Base-by-base conservation (phyloP, 805 yeast genomes). In the Wickerhamiella galacta region DNA sequence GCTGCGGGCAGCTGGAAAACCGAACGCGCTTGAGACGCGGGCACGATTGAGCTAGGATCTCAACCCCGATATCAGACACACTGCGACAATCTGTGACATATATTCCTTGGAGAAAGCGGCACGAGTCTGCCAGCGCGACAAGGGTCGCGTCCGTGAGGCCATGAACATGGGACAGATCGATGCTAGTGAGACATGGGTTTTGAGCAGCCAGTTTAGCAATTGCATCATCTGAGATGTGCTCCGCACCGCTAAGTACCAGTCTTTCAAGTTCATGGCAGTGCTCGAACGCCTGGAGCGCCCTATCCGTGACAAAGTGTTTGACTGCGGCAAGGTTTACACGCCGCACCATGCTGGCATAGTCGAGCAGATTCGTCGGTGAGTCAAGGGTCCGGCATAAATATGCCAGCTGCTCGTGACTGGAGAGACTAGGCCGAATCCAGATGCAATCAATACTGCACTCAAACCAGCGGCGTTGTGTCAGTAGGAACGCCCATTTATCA, bases 341-440 rank as follows among this genome's bases (percentile, higher is more conserved):
- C 47, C 80, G 78, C 33, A 87, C 73, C 52, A 71, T 73, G 23
- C 56, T 57, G 18, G 49, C 48, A 40, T 55, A 49, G 74, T 63
- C 55, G 72, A 78, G 51, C 73, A 71, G 1, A 80, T 72, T 25
- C 54, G 47, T 4, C 40, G 49, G 34, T 61, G 53, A 41, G 28
- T 58, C 58, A 65, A 76, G 66, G 27, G 81, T 70, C 28, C 60
- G 56, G 16, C 37, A 30, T 30, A 66, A 58, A 39, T 68, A 67
- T 28, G 54, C 54, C 41, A 71, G 66, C 3, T 72, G 61, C 2
- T 50, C 38, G 29, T 61, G 63, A 38, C 63, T 61, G 39, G 66
- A 68, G 53, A 80, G 63, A 27, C 68, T 69, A 3, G 95, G 95
- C 38, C 96, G 68, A 49, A 80, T 79, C 92, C 95, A 85, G 20